Conservation (phyloP, 257 asterid genomes). For the Solanum bukasovii region DNA sequence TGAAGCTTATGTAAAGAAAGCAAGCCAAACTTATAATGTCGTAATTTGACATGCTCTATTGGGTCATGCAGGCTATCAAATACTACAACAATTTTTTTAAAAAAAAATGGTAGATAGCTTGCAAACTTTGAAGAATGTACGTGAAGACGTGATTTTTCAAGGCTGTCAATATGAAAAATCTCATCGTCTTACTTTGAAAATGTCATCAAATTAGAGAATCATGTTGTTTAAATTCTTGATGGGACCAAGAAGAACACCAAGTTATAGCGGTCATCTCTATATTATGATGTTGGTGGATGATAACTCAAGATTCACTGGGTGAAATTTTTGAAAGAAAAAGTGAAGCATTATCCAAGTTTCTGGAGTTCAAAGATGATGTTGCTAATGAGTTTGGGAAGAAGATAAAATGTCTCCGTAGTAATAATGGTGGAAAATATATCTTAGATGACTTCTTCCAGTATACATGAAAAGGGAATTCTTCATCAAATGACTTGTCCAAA, state of each 20-base stretch:
- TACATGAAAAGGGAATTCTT: background rate
- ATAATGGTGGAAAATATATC: constrained; percentile 6
- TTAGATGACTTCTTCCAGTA: background rate
- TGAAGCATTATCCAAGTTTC: constrained; percentile 1
- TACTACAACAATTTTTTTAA: background rate
- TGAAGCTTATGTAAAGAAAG: background rate
- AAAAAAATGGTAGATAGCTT: background rate
- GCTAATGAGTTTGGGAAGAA: constrained; percentile 4
- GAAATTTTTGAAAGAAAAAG: constrained; percentile 2
- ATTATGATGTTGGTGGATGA: constrained; percentile 17
- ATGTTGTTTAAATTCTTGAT: background rate
- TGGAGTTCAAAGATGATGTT: background rate
- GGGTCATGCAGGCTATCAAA: background rate
- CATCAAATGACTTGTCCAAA: background rate
- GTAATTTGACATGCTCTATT: background rate
- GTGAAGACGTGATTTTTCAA: constrained; percentile 1
- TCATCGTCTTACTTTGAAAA: background rate
- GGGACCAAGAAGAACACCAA: constrained; percentile 13
- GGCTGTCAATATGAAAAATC: background rate
- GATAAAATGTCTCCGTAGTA: background rate
- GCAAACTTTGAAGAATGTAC: background rate
- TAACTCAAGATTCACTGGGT: constrained; percentile 2
- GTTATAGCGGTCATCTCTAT: background rate
- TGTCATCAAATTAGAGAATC: background rate
- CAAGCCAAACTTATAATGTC: background rate